A percentile compares a stretch with the other conserved stretches of the same genome.
Conservation (phyloP, 2,329 filamentous ascomycete species). For the Alternaria rosae region DNA sequence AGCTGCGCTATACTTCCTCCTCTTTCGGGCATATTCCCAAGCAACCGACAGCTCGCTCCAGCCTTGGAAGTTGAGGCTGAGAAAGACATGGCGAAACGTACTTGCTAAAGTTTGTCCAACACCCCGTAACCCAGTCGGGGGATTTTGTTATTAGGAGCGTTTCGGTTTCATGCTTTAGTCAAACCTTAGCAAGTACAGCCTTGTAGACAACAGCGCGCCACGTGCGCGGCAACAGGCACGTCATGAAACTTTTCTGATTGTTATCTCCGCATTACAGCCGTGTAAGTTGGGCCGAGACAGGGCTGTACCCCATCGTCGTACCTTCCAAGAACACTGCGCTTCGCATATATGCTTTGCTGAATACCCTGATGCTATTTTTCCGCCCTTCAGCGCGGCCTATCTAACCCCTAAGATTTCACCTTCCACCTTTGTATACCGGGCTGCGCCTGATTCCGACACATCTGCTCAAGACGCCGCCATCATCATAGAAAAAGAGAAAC, state of each 20-base stretch:
- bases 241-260: constrained; percentile 10
- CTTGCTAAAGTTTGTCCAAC: not conserved
- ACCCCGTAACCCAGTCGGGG: not conserved
- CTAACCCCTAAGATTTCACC: constrained; percentile 4
- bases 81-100: not conserved
- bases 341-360: not conserved
- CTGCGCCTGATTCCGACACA: constrained; percentile 1
- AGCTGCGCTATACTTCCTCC: not conserved
- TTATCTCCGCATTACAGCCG: constrained; percentile 12
- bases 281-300: not conserved
- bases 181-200: constrained; percentile 2
- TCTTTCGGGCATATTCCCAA: not conserved
- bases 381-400: constrained; percentile 20
- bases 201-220: constrained; percentile 2
- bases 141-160: not conserved
- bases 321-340: not conserved
- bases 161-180: constrained; percentile 2
- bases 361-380: constrained; percentile 16
- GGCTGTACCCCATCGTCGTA: not conserved
- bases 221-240: constrained; percentile 6
- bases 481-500: constrained; percentile 13
- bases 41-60: not conserved
- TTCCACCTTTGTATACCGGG: not conserved
- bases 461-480: constrained; percentile 12
- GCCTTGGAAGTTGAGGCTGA: not conserved